These are phyloP conservation scores for Vinca major DNA, from an alignment of 305 asterid genomes.

Conservation along the genomic window DNA sequence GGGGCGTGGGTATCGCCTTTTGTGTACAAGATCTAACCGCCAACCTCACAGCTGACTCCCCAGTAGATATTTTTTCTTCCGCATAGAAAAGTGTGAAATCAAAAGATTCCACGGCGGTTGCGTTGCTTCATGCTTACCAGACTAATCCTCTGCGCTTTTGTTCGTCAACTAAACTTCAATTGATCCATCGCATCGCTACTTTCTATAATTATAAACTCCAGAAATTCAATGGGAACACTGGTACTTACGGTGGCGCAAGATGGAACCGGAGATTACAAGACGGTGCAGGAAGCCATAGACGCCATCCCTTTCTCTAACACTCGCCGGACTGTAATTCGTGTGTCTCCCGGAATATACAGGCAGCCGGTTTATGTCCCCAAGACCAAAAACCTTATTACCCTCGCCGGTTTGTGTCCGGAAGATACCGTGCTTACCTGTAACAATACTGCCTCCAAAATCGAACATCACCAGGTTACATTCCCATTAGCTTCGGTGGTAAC, in stretches of 20 bases:
- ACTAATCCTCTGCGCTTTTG: too few species aligned
- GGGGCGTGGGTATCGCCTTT: too few species aligned
- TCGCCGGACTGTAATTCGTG: constrained; percentile 59
- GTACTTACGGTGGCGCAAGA: constrained; percentile 60
- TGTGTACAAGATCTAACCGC: too few species aligned
- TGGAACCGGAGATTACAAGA: constrained; percentile 52
- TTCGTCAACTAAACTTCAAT: too few species aligned
- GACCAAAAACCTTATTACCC: constrained; percentile 74
- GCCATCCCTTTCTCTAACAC: constrained; percentile 68
- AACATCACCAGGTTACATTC: constrained; percentile 62
- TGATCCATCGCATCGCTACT: too few species aligned
- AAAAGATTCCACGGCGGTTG: too few species aligned
- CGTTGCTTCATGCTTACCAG: too few species aligned
- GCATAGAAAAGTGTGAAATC: too few species aligned
- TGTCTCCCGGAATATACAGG: constrained; percentile 64
- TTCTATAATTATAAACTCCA: too few species aligned
- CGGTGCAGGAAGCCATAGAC: constrained; percentile 94
- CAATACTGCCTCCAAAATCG: constrained; percentile 67
- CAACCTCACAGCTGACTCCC: too few species aligned
- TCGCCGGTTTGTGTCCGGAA: constrained; percentile 73
- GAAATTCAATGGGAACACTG: constrained; percentile 15
- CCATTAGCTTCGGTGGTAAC: too few species aligned
- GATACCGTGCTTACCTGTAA: constrained; percentile 61
- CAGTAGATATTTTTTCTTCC: too few species aligned
- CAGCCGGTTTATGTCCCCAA: constrained; percentile 83